These are phyloP conservation scores for Tolypocladium tropicale DNA, from an alignment of 2,329 filamentous ascomycete species.

Conservation along the genomic window DNA sequence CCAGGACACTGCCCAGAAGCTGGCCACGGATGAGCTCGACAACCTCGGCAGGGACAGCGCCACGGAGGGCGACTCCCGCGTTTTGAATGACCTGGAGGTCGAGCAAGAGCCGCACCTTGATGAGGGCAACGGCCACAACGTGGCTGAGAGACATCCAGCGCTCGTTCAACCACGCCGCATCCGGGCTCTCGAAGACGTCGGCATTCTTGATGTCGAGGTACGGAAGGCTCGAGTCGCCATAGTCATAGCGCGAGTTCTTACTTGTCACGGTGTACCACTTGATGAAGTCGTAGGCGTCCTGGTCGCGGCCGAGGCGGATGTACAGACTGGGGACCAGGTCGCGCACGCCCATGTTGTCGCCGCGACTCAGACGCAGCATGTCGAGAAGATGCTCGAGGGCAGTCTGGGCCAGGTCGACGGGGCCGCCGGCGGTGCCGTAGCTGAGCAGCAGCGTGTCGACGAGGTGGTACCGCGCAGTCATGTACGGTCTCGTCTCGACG, in stretches of 20 bases:
- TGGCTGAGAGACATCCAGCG: conserved; percentile 8
- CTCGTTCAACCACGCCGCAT: not conserved
- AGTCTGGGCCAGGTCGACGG: conserved; percentile 14
- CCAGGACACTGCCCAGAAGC: conserved; percentile 4
- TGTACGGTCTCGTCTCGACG: conserved; percentile 30
- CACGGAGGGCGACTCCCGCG: conserved; percentile 1
- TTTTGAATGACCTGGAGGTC: conserved; percentile 11
- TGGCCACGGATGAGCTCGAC: conserved; percentile 9
- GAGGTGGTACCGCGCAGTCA: conserved; percentile 22
- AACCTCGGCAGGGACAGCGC: conserved; percentile 10
- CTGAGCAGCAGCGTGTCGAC: conserved; percentile 18
- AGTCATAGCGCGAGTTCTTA: conserved; percentile 7
- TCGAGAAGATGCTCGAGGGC: conserved; percentile 29
- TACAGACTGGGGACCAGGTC: conserved; percentile 27
- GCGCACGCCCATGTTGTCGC: conserved; percentile 34
- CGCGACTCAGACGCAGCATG: conserved; percentile 32
- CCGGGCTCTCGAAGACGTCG: conserved; percentile 26
- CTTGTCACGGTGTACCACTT: conserved; percentile 20
- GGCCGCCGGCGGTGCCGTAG: conserved; percentile 18
- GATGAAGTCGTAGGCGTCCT: conserved; percentile 37
- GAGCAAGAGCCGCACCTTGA: conserved; percentile 14
- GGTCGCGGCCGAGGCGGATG: conserved; percentile 36
- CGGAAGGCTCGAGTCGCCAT: conserved; percentile 8
- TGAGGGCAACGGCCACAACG: conserved; percentile 4
- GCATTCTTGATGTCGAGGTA: conserved; percentile 24